Conservation (phyloP, 2,329 filamentous ascomycete species). For the Paecilomyces sp. region DNA sequence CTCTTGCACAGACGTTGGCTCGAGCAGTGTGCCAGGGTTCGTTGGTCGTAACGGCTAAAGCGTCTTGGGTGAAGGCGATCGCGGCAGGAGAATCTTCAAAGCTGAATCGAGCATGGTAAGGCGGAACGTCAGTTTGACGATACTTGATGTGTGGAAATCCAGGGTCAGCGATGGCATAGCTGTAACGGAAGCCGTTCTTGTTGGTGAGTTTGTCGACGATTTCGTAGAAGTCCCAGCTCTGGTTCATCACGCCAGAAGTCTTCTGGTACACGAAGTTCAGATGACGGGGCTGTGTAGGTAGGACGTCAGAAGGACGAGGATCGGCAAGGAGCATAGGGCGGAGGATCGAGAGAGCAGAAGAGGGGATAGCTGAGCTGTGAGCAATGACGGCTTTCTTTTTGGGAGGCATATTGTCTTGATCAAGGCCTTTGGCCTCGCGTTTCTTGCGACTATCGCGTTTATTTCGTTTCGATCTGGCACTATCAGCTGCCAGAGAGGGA, state of each 20-base stretch:
- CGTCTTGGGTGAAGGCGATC: conserved; percentile 72
- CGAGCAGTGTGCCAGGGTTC: conserved; percentile 89
- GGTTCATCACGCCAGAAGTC: conserved; percentile 24
- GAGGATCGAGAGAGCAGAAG: conserved; percentile 31
- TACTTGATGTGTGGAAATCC: conserved; percentile 85
- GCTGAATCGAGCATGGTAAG: conserved; percentile 77
- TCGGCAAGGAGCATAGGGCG: conserved; percentile 34
- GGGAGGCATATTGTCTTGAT: conserved; percentile 26
- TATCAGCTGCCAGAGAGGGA: conserved; percentile 23
- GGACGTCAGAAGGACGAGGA: conserved; percentile 28
- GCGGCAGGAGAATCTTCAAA: conserved; percentile 86
- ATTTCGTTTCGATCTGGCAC: conserved; percentile 28
- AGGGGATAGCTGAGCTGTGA: conserved; percentile 26
- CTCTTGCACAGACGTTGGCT: conserved; percentile 81
- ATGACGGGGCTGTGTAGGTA: conserved; percentile 33
- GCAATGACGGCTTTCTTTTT: conserved; percentile 26
- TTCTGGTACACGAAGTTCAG: conserved; percentile 30
- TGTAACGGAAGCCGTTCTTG: conserved; percentile 74
- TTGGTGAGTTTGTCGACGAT: conserved; percentile 51
- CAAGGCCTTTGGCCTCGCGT: conserved; percentile 35
- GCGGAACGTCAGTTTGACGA: conserved; percentile 77
- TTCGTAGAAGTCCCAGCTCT: conserved; percentile 36
- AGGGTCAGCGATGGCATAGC: conserved; percentile 83
- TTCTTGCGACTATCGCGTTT: conserved; percentile 39
- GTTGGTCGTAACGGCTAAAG: conserved; percentile 73